These are phyloP conservation scores for Raddia distichophylla DNA, from an alignment of 176 grass and related monocot genomes.

Conservation along the genomic window DNA sequence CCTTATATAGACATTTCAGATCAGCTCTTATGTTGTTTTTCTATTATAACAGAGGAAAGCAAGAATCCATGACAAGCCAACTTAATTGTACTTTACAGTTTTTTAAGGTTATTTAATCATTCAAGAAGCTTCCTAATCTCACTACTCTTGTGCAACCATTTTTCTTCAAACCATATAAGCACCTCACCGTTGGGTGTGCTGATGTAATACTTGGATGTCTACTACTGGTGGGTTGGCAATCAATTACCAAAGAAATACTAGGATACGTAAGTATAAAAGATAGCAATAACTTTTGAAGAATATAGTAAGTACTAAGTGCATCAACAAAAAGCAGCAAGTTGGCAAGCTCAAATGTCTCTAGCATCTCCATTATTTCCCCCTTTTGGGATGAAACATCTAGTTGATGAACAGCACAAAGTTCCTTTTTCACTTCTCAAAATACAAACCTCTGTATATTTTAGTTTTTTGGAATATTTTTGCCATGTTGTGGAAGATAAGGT, in stretches of 20 bases:
- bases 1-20: too few species aligned
- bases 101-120: constrained; percentile 2
- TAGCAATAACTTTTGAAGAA: neutral
- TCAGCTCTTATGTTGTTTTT: neutral
- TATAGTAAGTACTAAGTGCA: neutral
- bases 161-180: neutral
- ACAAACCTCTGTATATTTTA: neutral
- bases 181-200: neutral
- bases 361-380: neutral
- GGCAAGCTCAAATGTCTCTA: neutral
- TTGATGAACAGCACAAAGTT: neutral
- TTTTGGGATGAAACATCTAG: neutral
- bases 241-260: neutral
- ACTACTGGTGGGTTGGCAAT: neutral
- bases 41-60: constrained; percentile 7
- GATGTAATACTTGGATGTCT: constrained; percentile 20
- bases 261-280: neutral
- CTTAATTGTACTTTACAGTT: constrained; percentile 29
- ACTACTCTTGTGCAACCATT: neutral
- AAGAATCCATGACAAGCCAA: constrained; percentile 12
- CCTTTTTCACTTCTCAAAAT: neutral
- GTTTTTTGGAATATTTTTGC: constrained; percentile 6
- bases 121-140: neutral
- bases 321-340: neutral
- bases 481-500: neutral